Conservation (phyloP, 148 eudicot species). For the Talinum fruticosum region DNA sequence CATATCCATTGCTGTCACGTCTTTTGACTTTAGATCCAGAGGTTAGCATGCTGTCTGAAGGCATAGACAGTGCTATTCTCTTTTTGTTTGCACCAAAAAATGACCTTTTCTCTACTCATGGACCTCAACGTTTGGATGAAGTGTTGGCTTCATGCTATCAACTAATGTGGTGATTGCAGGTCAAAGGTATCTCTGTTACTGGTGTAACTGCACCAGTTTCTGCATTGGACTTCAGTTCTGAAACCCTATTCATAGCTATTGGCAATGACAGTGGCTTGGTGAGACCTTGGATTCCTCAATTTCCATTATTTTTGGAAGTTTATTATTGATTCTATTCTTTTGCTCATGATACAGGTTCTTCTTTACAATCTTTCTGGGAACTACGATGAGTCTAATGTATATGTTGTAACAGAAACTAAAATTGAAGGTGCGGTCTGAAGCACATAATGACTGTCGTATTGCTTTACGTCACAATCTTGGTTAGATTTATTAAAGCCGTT, state of each 20-base stretch:
- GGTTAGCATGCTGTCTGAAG: slow-evolving; percentile 43
- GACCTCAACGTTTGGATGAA: neutral
- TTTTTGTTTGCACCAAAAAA: neutral
- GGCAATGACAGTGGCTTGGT: slow-evolving; percentile 83
- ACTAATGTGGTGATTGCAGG: slow-evolving; percentile 39
- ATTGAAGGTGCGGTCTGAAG: slow-evolving; percentile 52
- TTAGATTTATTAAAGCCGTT: neutral
- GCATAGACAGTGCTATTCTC: neutral
- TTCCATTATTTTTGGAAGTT: slow-evolving; percentile 10
- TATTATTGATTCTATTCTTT: slow-evolving; percentile 2
- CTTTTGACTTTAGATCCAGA: slow-evolving; percentile 47
- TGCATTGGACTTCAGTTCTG: slow-evolving; percentile 65
- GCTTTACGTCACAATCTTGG: neutral
- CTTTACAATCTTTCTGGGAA: slow-evolving; percentile 46
- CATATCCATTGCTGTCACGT: slow-evolving; percentile 69
- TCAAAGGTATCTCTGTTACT: slow-evolving; percentile 44
- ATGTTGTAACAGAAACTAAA: slow-evolving; percentile 50
- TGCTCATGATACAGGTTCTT: slow-evolving; percentile 49
- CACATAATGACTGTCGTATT: slow-evolving; percentile 1
- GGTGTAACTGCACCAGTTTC: slow-evolving; percentile 68
- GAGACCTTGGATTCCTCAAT: slow-evolving; percentile 11
- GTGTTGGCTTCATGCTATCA: slow-evolving; percentile 6
- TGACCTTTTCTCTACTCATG: neutral
- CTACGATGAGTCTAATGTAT: slow-evolving; percentile 34
- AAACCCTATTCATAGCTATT: slow-evolving; percentile 53